Base-by-base conservation (phyloP, 345 rosid species). In the Hibiscus syriacus region DNA sequence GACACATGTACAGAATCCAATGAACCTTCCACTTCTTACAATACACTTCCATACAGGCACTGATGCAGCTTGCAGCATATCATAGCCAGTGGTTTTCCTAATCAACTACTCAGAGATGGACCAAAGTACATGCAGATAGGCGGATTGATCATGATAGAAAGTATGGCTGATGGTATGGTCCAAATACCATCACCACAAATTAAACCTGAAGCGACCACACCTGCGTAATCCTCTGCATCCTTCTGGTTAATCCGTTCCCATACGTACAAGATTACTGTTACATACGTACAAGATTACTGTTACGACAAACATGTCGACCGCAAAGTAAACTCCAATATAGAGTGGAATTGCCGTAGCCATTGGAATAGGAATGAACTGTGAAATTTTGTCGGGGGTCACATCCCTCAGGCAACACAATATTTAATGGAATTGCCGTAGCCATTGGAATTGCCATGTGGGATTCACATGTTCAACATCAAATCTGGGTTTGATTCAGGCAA, bases 51-150 rank as follows among this genome's bases (percentile, higher is more conserved):
- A 56, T 25, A 20, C 63, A 32, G 23, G 55, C 27, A 16, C 1
- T 45, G 54, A 7, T 49, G 20, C 23, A 2, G 11, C 25, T 48
- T 68, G 67, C 77, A 77, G 48, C 70, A 16, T 2, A 20, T 20
- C 12, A 58, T 7, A 38, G 36, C 61, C 26, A 6, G 25, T 27
- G 53, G 41, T 27, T 56, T 34, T 5, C 50, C 43, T 39, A 61
- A 76, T 84, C 82, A 90, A 10, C 73, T 45, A 54, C 80, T 61
- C 6, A 64, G 16, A 9, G 96, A 56, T 6, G 96, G 97, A 29
- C 98, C 90, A 26, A 90, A 92, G 79, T 86, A 83, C 98, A 92
- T 92, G 79, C 97, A 92, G 48, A 90, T 88, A 27, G 98, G 98
- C 0, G 97, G 98, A 63, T 88, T 82, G 73, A 92, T 77, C 48